Base-by-base conservation (phyloP, 768 basidiomycete species). In the Candolleomyces aberdarensis region DNA sequence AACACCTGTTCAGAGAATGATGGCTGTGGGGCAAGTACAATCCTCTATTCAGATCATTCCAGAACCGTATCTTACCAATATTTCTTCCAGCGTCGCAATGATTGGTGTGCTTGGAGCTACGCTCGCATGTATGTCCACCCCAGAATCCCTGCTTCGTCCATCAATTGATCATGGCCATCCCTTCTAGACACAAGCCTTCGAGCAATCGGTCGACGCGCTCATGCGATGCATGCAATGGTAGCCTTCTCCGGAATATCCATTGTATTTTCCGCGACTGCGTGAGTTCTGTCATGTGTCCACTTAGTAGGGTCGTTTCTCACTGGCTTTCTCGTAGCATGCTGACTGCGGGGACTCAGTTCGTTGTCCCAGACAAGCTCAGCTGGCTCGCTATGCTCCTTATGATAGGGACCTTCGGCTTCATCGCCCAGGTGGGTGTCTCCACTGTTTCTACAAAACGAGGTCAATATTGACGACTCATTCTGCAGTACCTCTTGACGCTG, bases 201-300 rank as follows among this genome's bases (percentile, higher is more conserved):
- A 13, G 81, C 82, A 1, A 88, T 93, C 31, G 91, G 92, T 0
- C 84, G 80, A 57, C 80, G 85, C 3, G 90, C 90, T 3, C 86
- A 88, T 64, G 77, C 91, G 0, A 72, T 92, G 59, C 92, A 94
- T 68, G 77, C 81, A 8, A 78, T 92, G 63, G 72, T 80, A 1
- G 88, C 83, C 49, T 92, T 88, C 68, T 83, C 86, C 3, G 70
- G 80, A 4, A 79, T 82, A 66, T 85, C 81, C 41, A 78, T 85
- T 4, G 61, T 76, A 47, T 71, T 71, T 29, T 70, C 76, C 2
- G 59, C 69, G 14, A 62, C 75, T 51, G 70, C 69, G 78, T 78
- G 62, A 50, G 77, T 54, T 20, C 2, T 15, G 11, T 29, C 62
- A 6, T 2, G 9, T 3, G 14, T 60, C 43, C 32, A 17, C 44